A percentile compares a stretch with the other conserved stretches of the same genome.
phyloP scores from a whole-genome alignment of 108 stramenopile genomes.

The Cyclotella atomus region DNA sequence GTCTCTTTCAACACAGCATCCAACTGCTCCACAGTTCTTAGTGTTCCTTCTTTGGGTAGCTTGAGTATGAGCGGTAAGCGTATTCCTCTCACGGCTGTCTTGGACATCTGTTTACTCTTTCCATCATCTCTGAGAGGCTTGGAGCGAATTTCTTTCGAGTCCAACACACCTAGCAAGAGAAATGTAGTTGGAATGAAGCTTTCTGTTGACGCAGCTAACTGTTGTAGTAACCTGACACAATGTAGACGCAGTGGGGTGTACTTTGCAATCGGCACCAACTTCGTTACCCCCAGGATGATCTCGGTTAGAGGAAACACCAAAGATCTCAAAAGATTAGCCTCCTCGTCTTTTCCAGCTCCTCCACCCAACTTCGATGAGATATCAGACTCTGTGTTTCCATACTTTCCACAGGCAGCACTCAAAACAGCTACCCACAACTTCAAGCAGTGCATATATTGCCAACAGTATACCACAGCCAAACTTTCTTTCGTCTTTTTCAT shows the following conservation, averaged over 20 bases:
- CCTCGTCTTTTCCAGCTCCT: conserved; percentile 47
- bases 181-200: conserved; percentile 90
- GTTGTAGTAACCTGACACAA: conserved; percentile 89
- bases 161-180: conserved; percentile 84
- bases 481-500: conserved; percentile 90
- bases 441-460: conserved; percentile 96
- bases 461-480: conserved; percentile 83
- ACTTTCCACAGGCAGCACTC: conserved; percentile 64
- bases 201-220: conserved; percentile 89
- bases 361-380: conserved; percentile 45
- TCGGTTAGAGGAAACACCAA: conserved; percentile 91
- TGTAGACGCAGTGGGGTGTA: conserved; percentile 92
- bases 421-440: conserved; percentile 95
- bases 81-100: conserved; percentile 40
- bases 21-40: conserved; percentile 80
- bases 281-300: conserved; percentile 83
- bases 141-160: conserved; percentile 83
- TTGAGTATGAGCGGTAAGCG: conserved; percentile 64
- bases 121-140: conserved; percentile 53
- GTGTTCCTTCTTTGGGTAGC: conserved; percentile 76
- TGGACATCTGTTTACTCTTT: conserved; percentile 22
- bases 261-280: conserved; percentile 78
- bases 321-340: conserved; percentile 70
- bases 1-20: conserved; percentile 78
- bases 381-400: conserved; percentile 21